Percentiles rank a stretch among this genome's conserved stretches.
phyloP scores from a whole-genome alignment of 257 asterid genomes.

The Cinchona pubescens region DNA sequence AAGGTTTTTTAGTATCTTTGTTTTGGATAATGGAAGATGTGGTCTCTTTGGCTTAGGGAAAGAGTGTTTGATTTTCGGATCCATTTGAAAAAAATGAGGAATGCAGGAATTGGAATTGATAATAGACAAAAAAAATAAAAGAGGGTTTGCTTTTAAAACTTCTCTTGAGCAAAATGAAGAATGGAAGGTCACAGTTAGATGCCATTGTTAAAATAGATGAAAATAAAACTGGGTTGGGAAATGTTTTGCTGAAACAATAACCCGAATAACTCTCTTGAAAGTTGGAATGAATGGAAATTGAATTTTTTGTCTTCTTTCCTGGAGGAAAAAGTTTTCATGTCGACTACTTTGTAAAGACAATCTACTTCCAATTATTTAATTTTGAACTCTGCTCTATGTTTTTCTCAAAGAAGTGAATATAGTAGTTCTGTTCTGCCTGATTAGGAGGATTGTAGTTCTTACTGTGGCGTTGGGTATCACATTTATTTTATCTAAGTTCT shows the following conservation, averaged over 20 bases:
- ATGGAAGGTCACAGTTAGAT: neutral
- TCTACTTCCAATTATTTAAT: neutral
- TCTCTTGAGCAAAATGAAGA: too few relatives aligned
- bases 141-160: too few relatives aligned
- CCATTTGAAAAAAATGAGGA: neutral
- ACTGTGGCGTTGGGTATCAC: neutral
- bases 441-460: neutral
- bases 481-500: neutral
- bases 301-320: neutral
- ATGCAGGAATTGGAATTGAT: neutral
- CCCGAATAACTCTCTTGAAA: neutral
- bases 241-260: neutral
- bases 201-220: neutral
- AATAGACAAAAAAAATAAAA: too few relatives aligned
- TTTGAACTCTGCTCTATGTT: neutral
- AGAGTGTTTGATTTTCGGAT: neutral
- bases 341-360: neutral
- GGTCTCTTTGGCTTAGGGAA: neutral
- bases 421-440: neutral
- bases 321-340: neutral
- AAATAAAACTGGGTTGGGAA: neutral
- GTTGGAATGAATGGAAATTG: neutral
- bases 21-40: neutral
- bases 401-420: neutral
- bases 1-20: neutral